A percentile compares a stretch with the other conserved stretches of the same genome.
Evolutionary conservation across 2,329 filamentous ascomycete species (phyloP).

Genomic region (Calonectria crousiana): DNA sequence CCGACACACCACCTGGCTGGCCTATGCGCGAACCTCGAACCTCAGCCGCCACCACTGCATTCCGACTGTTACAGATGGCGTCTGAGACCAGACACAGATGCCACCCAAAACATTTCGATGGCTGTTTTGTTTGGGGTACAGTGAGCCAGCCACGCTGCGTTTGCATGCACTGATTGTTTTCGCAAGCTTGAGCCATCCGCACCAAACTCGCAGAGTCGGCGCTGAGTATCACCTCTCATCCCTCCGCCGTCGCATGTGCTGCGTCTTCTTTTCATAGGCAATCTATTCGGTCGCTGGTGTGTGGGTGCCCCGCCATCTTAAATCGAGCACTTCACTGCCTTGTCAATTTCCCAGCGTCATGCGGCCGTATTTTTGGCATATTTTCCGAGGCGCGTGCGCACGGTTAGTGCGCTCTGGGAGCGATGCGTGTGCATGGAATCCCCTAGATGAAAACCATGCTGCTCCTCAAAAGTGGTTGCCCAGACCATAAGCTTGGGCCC

Average conservation of each 20-base stretch:
- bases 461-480: background rate
- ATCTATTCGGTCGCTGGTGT: background rate
- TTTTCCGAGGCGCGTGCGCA: background rate
- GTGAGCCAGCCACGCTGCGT: no score
- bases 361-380: background rate
- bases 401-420: background rate
- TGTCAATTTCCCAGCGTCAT: constrained; percentile 3
- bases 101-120: background rate
- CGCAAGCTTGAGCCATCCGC: background rate
- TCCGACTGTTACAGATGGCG: background rate
- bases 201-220: background rate
- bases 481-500: background rate
- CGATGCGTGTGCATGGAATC: background rate
- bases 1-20: background rate
- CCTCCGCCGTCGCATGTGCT: background rate
- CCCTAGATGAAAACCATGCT: background rate
- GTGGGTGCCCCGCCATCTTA: background rate
- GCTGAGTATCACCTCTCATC: background rate
- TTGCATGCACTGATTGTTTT: background rate
- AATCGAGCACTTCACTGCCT: background rate
- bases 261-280: background rate
- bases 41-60: background rate
- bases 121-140: background rate
- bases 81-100: background rate
- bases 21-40: background rate